Evolutionary conservation across 208 protist species (phyloP), one percentile per base, ranked within the genome.

Genomic region (Wallacemonas rigidus): DNA sequence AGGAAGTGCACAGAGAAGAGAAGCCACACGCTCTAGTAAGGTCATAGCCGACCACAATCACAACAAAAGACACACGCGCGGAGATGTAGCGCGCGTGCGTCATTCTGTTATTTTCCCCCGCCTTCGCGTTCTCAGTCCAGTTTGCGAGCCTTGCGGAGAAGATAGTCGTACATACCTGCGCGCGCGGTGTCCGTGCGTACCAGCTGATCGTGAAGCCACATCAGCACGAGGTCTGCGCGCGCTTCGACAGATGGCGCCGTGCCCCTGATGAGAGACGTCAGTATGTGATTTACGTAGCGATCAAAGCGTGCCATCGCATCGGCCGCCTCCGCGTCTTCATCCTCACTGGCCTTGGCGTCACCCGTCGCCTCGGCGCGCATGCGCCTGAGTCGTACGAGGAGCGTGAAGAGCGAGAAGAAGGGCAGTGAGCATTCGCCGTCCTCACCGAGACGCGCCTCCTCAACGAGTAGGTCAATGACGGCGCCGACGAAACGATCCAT

Each of bases 371-470:
- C 26, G 26, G 43, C 44, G 3, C 1, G 38, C 17, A 1, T 26
- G 17, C 44, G 38, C 5, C 45, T 45, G 40, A 81, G 73, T 1
- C 40, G 44, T 1, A 82, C 53, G 5, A 92, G 65, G 11, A 69
- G 65, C 44, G 75, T 80, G 40, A 89, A 76, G 17, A 95, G 67
- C 64, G 88, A 92, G 55, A 78, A 83, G 65, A 78, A 75, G 0
- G 87, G 83, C 60, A 90, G 76, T 61, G 81, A 89, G 67, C 74
- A 84, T 26, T 85, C 84, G n/a, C 54, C 74, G 2, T 78, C 79
- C 5, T 75, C 76, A 1, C 82, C 80, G 2, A 79, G 50, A 4
- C 60, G 64, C 8, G 69, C 69, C 67, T 88, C 82, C 69, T 94
- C 89, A 11, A 69, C 75, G 4, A 91, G 38, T 1, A 94, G 71